phyloP scores from a whole-genome alignment of 2,329 filamentous ascomycete genomes.

The Pyricularia sp. region DNA sequence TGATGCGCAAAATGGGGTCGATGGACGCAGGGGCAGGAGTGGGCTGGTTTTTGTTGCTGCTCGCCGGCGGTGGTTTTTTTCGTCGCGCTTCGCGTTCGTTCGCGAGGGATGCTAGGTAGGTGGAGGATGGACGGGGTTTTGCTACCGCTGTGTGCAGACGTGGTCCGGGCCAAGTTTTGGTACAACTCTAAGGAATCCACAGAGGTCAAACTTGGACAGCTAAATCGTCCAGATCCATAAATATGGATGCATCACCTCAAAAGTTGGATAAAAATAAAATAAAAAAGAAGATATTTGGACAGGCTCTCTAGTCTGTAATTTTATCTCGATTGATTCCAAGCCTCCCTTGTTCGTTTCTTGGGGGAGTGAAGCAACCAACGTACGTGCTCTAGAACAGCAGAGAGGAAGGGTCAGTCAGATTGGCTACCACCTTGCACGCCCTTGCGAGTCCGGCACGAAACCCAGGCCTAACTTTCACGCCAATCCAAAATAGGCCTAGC shows the following conservation, averaged over 20 bases:
- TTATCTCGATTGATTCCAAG: neutral
- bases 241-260: neutral
- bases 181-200: neutral
- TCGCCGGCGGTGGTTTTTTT: neutral
- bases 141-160: neutral
- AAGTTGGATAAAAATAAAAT: neutral
- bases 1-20: neutral
- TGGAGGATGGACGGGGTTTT: neutral
- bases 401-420: neutral
- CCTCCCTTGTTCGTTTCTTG: neutral
- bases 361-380: neutral
- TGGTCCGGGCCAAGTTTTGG: neutral
- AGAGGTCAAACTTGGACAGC: neutral
- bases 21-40: neutral
- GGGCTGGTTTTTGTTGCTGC: neutral
- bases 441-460: neutral
- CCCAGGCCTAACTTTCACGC: conserved; percentile 1
- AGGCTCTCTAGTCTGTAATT: neutral
- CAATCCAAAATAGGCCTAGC: conserved; percentile 1
- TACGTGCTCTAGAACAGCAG: neutral
- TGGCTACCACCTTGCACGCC: neutral
- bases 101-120: neutral
- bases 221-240: neutral
- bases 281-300: neutral
- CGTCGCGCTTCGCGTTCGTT: conserved; percentile 1